Base-by-base conservation (phyloP, 2,329 filamentous ascomycete genomes). In the Diaporthe amygdali region DNA sequence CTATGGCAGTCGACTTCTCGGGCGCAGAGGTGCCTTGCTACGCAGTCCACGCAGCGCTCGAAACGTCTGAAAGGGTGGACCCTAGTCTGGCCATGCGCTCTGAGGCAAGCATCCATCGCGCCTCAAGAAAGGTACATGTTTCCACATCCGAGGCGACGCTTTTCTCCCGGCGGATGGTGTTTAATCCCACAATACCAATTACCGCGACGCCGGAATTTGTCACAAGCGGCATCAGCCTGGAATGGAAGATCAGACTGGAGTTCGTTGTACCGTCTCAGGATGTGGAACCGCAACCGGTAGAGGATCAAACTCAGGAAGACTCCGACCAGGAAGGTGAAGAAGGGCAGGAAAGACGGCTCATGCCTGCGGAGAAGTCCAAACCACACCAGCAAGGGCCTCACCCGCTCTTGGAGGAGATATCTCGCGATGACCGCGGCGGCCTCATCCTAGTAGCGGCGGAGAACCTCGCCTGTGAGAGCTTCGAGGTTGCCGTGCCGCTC, bases 211-310 rank as follows among this genome's bases (percentile, higher is more conserved):
- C 96, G 0, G 95, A 96, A 74, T 97, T 99, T 75, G 89, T 97
- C 56, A 99, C 96, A 0, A 97, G 91, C 73, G 95, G 95, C 2
- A 90, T 99, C 5, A 93, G 90, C 74, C 84, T 98, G 32, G 93
- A 94, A 75, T 99, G 96, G 96, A 93, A 93, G 79, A 85, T 99
- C 41, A 87, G 94, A 1, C 90, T 99, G 71, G 95, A 98, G 82
- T 99, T 99, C 81, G 95, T 97, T 32, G 96, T 96, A 7, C 92
- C 93, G 7, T 89, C 87, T 22, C 79, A 88, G 47, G 74, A 76
- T 30, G 74, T 59, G 27, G 71, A 72, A 46, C 32, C 64, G 30
- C 69, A 59, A 10, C 27, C 41, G 17, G 30, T 47, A 14, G 71
- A 72, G 51, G 71, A 71, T 55, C 68, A 84, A 51, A 74, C 77